Conservation (phyloP, 1,139 yeast species). For the Yamadazyma buinensis region DNA sequence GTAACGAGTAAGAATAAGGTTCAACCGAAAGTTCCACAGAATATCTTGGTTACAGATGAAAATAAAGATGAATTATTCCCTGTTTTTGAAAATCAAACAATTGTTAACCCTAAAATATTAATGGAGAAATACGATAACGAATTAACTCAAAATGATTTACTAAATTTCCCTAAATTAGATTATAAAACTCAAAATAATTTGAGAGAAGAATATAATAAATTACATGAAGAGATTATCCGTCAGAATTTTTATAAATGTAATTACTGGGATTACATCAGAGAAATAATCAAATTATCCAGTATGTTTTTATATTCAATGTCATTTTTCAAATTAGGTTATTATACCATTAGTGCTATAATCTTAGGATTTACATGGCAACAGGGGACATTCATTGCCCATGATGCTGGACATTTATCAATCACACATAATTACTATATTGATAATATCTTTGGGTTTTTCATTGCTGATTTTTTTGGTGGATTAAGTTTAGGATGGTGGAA, state of each 20-base stretch:
- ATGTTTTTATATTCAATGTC: conserved; percentile 50
- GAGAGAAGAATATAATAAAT: conserved; percentile 52
- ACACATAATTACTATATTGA: conserved; percentile 81
- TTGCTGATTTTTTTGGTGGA: conserved; percentile 85
- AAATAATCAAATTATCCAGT: conserved; percentile 55
- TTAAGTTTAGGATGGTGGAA: conserved; percentile 94
- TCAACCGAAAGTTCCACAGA: conserved; percentile 49
- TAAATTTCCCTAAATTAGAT: conserved; percentile 60
- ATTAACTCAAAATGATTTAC: conserved; percentile 51
- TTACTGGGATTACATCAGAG: conserved; percentile 68
- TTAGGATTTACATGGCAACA: conserved; percentile 90
- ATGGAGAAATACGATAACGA: conserved; percentile 56
- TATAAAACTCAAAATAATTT: conserved; percentile 59
- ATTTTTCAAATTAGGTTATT: conserved; percentile 44
- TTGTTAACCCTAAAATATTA: conserved; percentile 54
- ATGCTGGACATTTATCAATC: conserved; percentile 82
- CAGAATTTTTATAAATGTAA: conserved; percentile 69
- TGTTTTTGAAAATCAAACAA: conserved; percentile 24
- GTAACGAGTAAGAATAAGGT: too few species aligned
- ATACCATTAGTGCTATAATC: conserved; percentile 55
- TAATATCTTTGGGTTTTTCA: conserved; percentile 64
- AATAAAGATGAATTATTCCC: conserved; percentile 39
- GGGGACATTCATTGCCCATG: conserved; percentile 82
- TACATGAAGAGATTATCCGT: conserved; percentile 54
- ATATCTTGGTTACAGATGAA: conserved; percentile 32